Conservation (phyloP, 352 stramenopile genomes). For the Pythium brachiatum region DNA sequence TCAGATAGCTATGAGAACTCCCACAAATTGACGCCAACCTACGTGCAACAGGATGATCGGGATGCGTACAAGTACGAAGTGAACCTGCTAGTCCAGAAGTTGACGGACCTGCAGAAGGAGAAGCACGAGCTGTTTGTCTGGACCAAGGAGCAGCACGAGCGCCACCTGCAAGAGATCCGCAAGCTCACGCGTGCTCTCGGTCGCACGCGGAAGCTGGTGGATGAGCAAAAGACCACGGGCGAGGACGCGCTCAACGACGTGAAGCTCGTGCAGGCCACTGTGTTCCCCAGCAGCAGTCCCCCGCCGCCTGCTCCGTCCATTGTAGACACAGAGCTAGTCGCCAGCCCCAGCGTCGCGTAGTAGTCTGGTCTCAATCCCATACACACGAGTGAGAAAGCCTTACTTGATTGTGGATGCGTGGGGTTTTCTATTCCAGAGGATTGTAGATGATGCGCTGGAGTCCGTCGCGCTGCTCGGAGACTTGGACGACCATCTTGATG, state of each 20-base stretch:
- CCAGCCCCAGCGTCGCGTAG: constrained; percentile 1
- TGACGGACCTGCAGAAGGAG: constrained; percentile 62
- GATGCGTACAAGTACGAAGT: constrained; percentile 76
- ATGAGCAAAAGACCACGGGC: constrained; percentile 46
- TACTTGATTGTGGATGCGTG: no score
- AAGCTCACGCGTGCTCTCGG: constrained; percentile 71
- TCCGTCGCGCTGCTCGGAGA: constrained; percentile 67
- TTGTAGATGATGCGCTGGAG: constrained; percentile 88
- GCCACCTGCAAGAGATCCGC: constrained; percentile 76
- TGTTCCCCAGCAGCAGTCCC: constrained; percentile 24
- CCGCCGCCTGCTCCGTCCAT: neutral
- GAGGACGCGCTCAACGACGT: constrained; percentile 41
- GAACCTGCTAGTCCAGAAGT: constrained; percentile 61
- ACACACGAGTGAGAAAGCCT: neutral
- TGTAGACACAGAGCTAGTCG: neutral
- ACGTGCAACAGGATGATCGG: constrained; percentile 53
- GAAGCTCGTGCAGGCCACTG: constrained; percentile 30
- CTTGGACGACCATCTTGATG: constrained; percentile 89
- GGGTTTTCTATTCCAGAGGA: constrained; percentile 66
- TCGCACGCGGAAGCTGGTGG: constrained; percentile 52
- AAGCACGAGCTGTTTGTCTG: constrained; percentile 73
- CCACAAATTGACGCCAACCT: neutral
- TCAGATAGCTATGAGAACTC: neutral
- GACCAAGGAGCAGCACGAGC: constrained; percentile 70
- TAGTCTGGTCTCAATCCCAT: neutral